These are phyloP conservation scores for Tricholoma bakamatsutake DNA, from an alignment of 768 basidiomycete species.

Conservation along the genomic window DNA sequence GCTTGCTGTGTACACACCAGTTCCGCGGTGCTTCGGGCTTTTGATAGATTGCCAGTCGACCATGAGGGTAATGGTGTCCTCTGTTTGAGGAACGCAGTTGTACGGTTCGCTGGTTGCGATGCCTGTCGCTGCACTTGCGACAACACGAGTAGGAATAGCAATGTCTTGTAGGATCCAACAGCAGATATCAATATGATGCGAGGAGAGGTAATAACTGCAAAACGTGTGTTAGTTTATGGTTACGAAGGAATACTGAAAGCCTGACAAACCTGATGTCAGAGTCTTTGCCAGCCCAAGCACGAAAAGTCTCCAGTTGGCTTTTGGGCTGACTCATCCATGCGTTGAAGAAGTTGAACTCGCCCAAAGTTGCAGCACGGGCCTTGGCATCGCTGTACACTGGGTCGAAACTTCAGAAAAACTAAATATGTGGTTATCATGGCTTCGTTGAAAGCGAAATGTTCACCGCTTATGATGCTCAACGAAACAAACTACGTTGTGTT, in stretches of 20 bases:
- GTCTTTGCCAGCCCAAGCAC: constrained; percentile 92
- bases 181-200: constrained; percentile 89
- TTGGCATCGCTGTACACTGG: constrained; percentile 91
- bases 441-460: constrained; percentile 6
- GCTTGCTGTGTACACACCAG: constrained; percentile 87
- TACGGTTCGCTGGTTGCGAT: constrained; percentile 88
- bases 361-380: constrained; percentile 65
- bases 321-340: constrained; percentile 99
- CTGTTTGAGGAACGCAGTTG: constrained; percentile 80
- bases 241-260: background rate
- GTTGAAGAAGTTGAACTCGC: constrained; percentile 93
- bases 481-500: constrained; percentile 80
- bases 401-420: constrained; percentile 50
- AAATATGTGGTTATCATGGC: background rate
- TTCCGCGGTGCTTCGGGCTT: constrained; percentile 73
- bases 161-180: constrained; percentile 79
- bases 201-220: constrained; percentile 87
- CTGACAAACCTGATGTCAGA: constrained; percentile 73
- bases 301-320: constrained; percentile 90
- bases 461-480: constrained; percentile 94
- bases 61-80: constrained; percentile 92
- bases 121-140: constrained; percentile 86
- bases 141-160: constrained; percentile 77
- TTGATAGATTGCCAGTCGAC: constrained; percentile 88
- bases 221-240: constrained; percentile 4